Evolutionary conservation across 176 grass and related monocot genomes (phyloP), one percentile per base, ranked within the genome.

Genomic region (Cenchrus purpureus): DNA sequence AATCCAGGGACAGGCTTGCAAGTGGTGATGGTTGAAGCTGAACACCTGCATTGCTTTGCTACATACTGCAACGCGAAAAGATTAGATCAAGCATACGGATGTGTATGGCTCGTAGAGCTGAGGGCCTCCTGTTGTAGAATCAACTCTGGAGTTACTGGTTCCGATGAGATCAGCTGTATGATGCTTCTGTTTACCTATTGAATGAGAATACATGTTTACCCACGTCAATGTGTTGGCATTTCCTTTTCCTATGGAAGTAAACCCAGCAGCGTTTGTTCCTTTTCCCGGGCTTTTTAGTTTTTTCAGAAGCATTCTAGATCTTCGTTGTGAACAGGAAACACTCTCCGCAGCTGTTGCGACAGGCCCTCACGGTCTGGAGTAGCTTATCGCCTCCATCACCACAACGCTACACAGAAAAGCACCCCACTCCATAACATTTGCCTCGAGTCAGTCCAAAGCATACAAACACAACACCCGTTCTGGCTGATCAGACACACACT

Each of bases 1-100:
- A 85, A 86, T 93, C 51, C 89, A 98, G 75, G 92, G 88, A 69
- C 89, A 95, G 76, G 78, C 83, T 1, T 91, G 82, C 74, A 77
- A 94, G 4, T 95, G 89, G 93, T 95, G 73, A 92, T 75, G 15
- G 43, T 40, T 68, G 10, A 25, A 25, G 22, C 22, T 25, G 22
- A 32, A 32, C 29, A 45, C 25, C 60, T 53, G 10, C 6, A 4
- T 31, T 9, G 16, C 48, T 71, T 83, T 25, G 22, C 22, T 25
- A 25, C 31, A 53, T 48, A 28, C 40, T 73, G 58, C 49, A 73
- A 0, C 55, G 20, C 50, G 5, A 44, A 8, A 54, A 49, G 10
- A 31, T 64, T 25, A 10, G 68, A 53, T 25, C 22, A 25, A 25
- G 22, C 22, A 25, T 25, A 25, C 22, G 22, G 22, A 25, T 25